Percentiles rank a stretch among this genome's conserved stretches.
phyloP scores from a whole-genome alignment of 208 protist species.

The Balamuthia mandrillaris region DNA sequence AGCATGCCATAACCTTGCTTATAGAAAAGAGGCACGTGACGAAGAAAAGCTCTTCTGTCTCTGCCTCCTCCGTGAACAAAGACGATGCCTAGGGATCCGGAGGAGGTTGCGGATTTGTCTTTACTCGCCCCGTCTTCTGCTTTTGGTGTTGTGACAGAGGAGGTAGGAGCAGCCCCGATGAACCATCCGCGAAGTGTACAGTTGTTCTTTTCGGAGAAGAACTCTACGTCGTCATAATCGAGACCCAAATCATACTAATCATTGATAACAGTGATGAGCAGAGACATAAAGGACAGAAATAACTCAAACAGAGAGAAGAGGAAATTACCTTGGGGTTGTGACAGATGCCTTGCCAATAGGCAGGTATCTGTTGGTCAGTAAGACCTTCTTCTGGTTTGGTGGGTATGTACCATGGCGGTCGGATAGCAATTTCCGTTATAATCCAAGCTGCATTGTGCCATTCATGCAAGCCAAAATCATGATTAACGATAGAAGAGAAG shows the following conservation, averaged over 20 bases:
- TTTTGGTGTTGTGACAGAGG: no score
- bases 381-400: constrained; percentile 60
- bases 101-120: no score
- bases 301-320: background rate
- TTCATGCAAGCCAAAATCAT: constrained; percentile 72
- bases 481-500: no score
- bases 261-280: no score
- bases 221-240: constrained; percentile 78
- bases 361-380: constrained; percentile 71
- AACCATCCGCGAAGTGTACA: constrained; percentile 81
- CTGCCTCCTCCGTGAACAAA: constrained; percentile 84
- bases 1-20: constrained; percentile 78
- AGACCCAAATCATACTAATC: constrained; percentile 70
- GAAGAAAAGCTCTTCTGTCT: constrained; percentile 82
- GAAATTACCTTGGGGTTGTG: constrained; percentile 70
- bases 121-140: no score
- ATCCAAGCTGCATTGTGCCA: constrained; percentile 79
- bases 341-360: constrained; percentile 83
- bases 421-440: constrained; percentile 81
- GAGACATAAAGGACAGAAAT: background rate
- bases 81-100: constrained; percentile 84
- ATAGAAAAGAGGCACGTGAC: constrained; percentile 81
- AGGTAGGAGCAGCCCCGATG: constrained; percentile 75
- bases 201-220: constrained; percentile 71
- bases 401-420: constrained; percentile 85